phyloP scores from a whole-genome alignment of 108 stramenopile genomes.

The Mediolabrus comicus region DNA sequence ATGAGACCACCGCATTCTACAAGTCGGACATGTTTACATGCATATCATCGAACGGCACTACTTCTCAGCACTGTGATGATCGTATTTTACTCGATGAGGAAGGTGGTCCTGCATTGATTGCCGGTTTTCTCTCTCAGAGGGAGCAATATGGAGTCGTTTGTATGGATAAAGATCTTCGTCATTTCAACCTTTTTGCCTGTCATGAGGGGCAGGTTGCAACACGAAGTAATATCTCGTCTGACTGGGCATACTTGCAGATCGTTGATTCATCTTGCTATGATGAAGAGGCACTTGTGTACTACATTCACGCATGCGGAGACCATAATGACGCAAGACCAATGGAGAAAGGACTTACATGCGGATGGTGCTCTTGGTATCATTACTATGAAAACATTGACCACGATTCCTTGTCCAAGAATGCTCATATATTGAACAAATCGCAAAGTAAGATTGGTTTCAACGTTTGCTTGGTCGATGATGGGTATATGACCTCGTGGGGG shows the following conservation, averaged over 20 bases:
- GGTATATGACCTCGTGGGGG: slow-evolving; percentile 95
- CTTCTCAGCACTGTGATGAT: slow-evolving; percentile 22
- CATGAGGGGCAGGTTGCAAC: slow-evolving; percentile 58
- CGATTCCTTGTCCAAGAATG: slow-evolving; percentile 69
- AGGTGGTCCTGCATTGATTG: slow-evolving; percentile 82
- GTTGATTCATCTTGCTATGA: slow-evolving; percentile 72
- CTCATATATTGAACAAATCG: slow-evolving; percentile 57
- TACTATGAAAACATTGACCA: slow-evolving; percentile 89
- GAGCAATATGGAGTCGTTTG: slow-evolving; percentile 80
- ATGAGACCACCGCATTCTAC: slow-evolving; percentile 49
- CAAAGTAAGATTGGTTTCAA: slow-evolving; percentile 69
- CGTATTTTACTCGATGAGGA: slow-evolving; percentile 67
- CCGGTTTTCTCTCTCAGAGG: slow-evolving; percentile 87
- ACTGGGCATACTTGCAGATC: slow-evolving; percentile 86
- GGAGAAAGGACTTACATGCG: slow-evolving; percentile 74
- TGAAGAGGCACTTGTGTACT: slow-evolving; percentile 89
- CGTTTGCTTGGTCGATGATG: slow-evolving; percentile 89
- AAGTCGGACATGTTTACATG: slow-evolving; percentile 86
- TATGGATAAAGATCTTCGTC: slow-evolving; percentile 53
- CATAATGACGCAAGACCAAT: slow-evolving; percentile 76
- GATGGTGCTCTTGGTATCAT: slow-evolving; percentile 96
- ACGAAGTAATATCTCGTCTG: slow-evolving; percentile 38
- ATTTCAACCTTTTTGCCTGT: slow-evolving; percentile 68
- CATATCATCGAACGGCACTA: slow-evolving; percentile 59
- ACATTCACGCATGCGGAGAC: slow-evolving; percentile 72